Percentiles rank a stretch among this genome's conserved stretches.
Evolutionary conservation across 495 filamentous ascomycete genomes (phyloP).

Genomic region (Sporormia fimetaria): DNA sequence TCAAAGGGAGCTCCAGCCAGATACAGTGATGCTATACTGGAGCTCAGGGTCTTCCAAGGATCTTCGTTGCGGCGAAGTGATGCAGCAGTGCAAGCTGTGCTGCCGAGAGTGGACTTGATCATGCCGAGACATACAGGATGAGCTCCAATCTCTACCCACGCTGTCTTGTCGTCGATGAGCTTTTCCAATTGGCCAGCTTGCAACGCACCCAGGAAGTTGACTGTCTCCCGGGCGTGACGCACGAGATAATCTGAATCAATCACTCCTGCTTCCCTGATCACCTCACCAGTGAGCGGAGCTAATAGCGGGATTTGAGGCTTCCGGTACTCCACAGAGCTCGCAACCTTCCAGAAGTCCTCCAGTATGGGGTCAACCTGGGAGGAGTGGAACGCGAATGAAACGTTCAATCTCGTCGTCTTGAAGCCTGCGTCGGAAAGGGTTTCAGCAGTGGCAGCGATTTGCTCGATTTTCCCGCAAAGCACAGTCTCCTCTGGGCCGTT

Average conservation of each 20-base stretch:
- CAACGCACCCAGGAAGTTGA: constrained; percentile 37
- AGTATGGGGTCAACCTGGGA: constrained; percentile 43
- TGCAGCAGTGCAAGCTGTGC: constrained; percentile 32
- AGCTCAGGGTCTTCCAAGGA: constrained; percentile 38
- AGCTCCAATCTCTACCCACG: constrained; percentile 36
- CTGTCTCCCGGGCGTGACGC: constrained; percentile 36
- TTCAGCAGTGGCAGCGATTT: constrained; percentile 30
- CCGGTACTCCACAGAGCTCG: constrained; percentile 35
- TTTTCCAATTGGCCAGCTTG: constrained; percentile 31
- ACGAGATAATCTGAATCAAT: constrained; percentile 36
- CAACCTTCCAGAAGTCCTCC: constrained; percentile 34
- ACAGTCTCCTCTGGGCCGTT: constrained; percentile 40
- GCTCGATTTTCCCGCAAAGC: constrained; percentile 32
- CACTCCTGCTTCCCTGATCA: constrained; percentile 35
- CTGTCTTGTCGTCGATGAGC: constrained; percentile 36
- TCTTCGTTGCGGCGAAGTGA: constrained; percentile 38
- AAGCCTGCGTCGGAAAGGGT: constrained; percentile 35
- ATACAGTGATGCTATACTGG: constrained; percentile 33
- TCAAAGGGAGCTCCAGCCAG: constrained; percentile 35
- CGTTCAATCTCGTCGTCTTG: constrained; percentile 40
- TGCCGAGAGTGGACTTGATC: constrained; percentile 34
- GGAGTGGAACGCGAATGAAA: constrained; percentile 47
- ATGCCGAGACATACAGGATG: constrained; percentile 36
- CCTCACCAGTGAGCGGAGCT: constrained; percentile 34
- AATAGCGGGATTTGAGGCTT: constrained; percentile 34